Evolutionary conservation across 148 eudicot genomes (phyloP), one percentile per base, ranked within the genome.

Genomic region (Amaranthus palmeri): DNA sequence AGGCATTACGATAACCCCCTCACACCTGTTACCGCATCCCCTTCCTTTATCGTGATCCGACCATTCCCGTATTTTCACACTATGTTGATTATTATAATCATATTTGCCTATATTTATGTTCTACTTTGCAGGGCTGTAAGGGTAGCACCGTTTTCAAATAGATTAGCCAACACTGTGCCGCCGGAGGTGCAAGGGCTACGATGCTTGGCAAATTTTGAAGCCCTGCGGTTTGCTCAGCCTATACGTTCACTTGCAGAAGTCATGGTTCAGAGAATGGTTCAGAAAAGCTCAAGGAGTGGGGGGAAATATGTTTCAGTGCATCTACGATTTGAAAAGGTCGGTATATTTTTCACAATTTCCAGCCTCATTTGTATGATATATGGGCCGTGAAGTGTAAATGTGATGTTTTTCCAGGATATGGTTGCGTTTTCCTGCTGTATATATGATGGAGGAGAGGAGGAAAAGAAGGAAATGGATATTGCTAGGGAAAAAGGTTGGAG

Each of bases 401-500:
- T 60, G 61, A 42, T 82, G 65, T 67, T 72, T 3, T 76, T 83
- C 47, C 78, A 95, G 98, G 98, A 95, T 79, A 95, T 95, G 98
- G 98, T 95, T 80, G 98, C 98, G 25, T 95, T 95, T 85, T 95
- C 98, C 36, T 95, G 98, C 74, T 95, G 98, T 78, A 82, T 88
- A 73, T 95, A 95, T 82, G 98, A 89, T 84, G 97, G 98, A 36
- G 98, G 98, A 59, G 87, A 85, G 48, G 93, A 89, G 78, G 98
- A 95, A 75, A 88, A 91, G 76, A 81, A 8, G 60, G 98, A 95
- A 79, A 95, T 95, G 98, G 98, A 95, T 77, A 74, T 83, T 82
- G 97, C 96, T 70, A 88, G 98, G 70, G 98, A 95, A 83, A 86
- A 92, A 81, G 90, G 97, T 77, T 95, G 98, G 98, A 88, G 93